Base-by-base conservation (phyloP, 2,329 filamentous ascomycete species). In the Penicillium expansum region DNA sequence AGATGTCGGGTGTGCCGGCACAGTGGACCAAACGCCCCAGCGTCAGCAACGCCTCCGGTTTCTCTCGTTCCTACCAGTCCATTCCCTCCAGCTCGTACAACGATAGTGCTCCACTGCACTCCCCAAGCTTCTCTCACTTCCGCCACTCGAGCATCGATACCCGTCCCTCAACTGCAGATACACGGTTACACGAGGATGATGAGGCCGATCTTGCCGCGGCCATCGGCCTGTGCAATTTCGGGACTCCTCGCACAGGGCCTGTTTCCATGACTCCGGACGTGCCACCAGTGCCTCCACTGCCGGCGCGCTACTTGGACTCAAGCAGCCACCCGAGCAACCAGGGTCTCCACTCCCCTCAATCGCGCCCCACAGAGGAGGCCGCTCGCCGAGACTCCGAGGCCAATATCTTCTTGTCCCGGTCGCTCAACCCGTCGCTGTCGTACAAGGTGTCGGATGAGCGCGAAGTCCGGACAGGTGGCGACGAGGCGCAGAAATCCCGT, bases 191-290 rank as follows among this genome's bases (percentile, higher is more conserved):
- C 9, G 88, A 91, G 55, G 86, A 93, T 67, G 91, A 95, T 62
- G 92, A 96, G 69, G 88, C 86, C 45, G 91, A 95, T 63, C 82
- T 97, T 57, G 93, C 92, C 20, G 92, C 92, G 14, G 92, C 93
- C 3, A 91, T 97, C 48, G 91, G 94, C 66, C 81, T 96, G 63
- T 85, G 96, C 61, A 96, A 91, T 74, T 94, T 96, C 73, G 87
- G 88, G 63, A 97, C 92, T 47, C 86, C 90, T 59, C 84, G 87
- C 67, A 85, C 83, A 61, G 80, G 85, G 55, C 82, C 87, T 41
- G 79, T 83, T 14, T 80, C 82, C 49, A 78, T 92, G 58, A 82
- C 86, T 5, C 79, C 83, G 3, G 90, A 95, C 67, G 86, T 91
- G 5, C 93, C 93, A 37, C 92, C 92, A 0, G 92, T 97, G 4